Evolutionary conservation across 2,329 filamentous ascomycete genomes (phyloP), one percentile per base, ranked within the genome.

Genomic region (Coleophoma eucalyptorum): DNA sequence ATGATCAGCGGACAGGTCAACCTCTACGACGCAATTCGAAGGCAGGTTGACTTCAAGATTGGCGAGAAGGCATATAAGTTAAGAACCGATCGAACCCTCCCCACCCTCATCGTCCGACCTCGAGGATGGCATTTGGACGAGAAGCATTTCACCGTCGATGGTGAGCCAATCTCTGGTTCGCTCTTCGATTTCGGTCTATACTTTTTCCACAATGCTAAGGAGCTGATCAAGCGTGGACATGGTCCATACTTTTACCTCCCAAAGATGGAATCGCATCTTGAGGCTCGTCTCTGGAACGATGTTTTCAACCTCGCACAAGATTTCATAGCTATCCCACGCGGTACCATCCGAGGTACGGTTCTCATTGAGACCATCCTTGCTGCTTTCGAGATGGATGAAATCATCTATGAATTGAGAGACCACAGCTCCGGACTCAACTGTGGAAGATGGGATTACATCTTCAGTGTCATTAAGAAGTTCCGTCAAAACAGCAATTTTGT

Each of bases 311-410:
- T 97, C 31, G 86, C 85, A 12, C 94, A 99, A 74, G 94, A 99
- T 75, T 91, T 88, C 74, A 83, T 97, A 66, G 89, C 89, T 61
- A 87, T 99, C 75, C 82, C 82, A 50, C 83, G 94, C 53, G 94
- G 94, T 50, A 97, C 91, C 49, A 96, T 97, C 72, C 88, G 94
- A 62, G 94, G 83, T 55, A 99, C 94, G 3, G 93, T 97, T 37
- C 77, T 99, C 62, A 97, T 99, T 66, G 94, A 99, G 81, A 97
- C 94, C 50, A 97, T 99, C 70, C 81, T 93, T 41, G 94, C 94
- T 40, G 94, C 93, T 15, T 99, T 99, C 66, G 94, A 99, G 80
- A 99, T 99, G 94, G 94, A 99, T 65, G 94, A 99, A 84, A 97
- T 99, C 73, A 97, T 99, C 74, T 99, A 97, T 72, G 94, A 97